Evolutionary conservation across 192 early-diverging fungal genomes (phyloP), one percentile per base, ranked within the genome.

Genomic region (Gryganskiella cystojenkinii): DNA sequence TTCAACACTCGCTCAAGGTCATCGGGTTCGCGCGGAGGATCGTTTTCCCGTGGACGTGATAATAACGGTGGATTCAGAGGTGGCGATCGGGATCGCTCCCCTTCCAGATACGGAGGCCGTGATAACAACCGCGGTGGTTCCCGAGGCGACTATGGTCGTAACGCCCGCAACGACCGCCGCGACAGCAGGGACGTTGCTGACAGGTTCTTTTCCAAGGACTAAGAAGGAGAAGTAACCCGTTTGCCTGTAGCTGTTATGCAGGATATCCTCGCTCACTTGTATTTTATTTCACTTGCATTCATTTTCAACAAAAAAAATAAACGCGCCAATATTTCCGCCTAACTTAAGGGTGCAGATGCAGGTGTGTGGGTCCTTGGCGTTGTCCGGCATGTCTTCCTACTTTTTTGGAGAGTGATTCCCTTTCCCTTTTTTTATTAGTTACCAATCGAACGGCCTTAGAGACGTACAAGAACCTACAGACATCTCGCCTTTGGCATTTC

Each of bases 171-270:
- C n/a, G n/a, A n/a, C n/a, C n/a, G n/a, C n/a, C n/a, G n/a, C n/a
- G n/a, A 67, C 31, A 24, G 59, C 60, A 45, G 52, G 4, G 59
- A 49, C 6, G 25, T 25, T 28, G 57, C 58, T 28, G 58, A 76
- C 37, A 37, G 30, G 4, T 67, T 74, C 64, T 74, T 74, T 44
- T 74, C 71, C 6, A 42, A 53, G 46, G 65, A 57, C 28, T 76
- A 75, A 61, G 33, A 40, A 13, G 1, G 8, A 45, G 8, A 33
- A 24, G n/a, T 62, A 31, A 25, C 25, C 28, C 27, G 5, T 28
- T n/a, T 60, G 25, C 8, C 17, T 24, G 2, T 45, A n/a, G 42
- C 45, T 59, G 45, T 44, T 15, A 59, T 56, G 33, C 54, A 35
- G 27, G 27, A 22, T 50, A n/a, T n/a, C 19, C 9, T 50, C n/a